phyloP scores from a whole-genome alignment of 768 basidiomycete genomes.

The Pleurotus pulmonarius region DNA sequence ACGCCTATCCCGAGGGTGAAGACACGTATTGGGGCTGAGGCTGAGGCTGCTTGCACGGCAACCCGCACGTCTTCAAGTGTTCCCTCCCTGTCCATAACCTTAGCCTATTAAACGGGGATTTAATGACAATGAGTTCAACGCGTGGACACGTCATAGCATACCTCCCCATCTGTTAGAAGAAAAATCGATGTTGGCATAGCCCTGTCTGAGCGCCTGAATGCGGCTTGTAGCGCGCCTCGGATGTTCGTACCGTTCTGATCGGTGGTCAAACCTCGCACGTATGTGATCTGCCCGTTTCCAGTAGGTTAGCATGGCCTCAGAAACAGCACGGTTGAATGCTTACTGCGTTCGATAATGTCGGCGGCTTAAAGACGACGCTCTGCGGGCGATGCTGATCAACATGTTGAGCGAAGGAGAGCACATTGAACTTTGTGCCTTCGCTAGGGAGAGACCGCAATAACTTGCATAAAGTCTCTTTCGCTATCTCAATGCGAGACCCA shows the following conservation, averaged over 20 bases:
- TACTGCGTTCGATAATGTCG: conserved; percentile 32
- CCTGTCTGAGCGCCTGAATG: conserved; percentile 28
- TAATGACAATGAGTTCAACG: background rate
- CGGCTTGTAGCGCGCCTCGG: conserved; percentile 30
- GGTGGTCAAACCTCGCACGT: no score
- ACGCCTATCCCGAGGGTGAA: conserved; percentile 60
- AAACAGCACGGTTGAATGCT: conserved; percentile 11
- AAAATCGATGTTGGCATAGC: conserved; percentile 46
- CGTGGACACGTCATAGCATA: conserved; percentile 15
- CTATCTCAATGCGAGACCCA: conserved; percentile 35
- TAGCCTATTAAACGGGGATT: background rate
- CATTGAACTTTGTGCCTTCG: conserved; percentile 44
- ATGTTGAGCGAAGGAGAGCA: conserved; percentile 45
- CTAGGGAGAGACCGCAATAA: conserved; percentile 47
- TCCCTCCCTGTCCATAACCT: conserved; percentile 20
- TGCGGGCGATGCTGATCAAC: conserved; percentile 29
- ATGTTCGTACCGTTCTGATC: no score
- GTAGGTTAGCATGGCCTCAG: no score
- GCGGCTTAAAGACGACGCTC: conserved; percentile 28
- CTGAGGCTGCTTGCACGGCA: conserved; percentile 27
- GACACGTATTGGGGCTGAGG: conserved; percentile 36
- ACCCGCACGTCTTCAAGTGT: conserved; percentile 19
- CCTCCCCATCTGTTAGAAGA: conserved; percentile 56
- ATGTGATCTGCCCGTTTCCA: conserved; percentile 34
- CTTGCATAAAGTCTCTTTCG: conserved; percentile 42